Evolutionary conservation across 257 asterid species (phyloP), one percentile per base, ranked within the genome.

Genomic region (Sherardia arvensis): DNA sequence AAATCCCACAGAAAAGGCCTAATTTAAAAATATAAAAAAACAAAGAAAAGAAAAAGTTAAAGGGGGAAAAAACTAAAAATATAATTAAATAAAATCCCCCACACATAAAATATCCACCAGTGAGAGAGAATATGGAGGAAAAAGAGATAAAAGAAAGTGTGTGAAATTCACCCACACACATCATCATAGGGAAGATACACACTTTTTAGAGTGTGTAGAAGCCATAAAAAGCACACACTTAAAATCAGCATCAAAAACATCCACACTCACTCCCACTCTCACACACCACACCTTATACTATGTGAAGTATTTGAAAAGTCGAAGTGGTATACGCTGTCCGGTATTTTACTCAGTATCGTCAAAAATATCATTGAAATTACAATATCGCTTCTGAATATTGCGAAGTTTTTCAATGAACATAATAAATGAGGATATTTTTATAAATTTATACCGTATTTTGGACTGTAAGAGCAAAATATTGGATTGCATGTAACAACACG

Each of bases 151-250:
- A 17, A 18, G 59, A 22, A 11, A 26, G 40, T 40, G 33, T 57
- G 59, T 40, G 64, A 20, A 67, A 51, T 49, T 51, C 51, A 20
- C 47, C 47, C 68, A 49, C 68, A 47, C 59, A 45, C 58, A 23
- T 53, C 47, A 38, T 38, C 47, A 38, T 38, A 11, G 17, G 47
- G 47, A 38, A 36, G 17, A 36, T 36, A 38, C 66, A 38, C 66
- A 68, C 57, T 32, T 61, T 61, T 53, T 62, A 28, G n/a, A n/a
- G 58, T 38, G 64, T 26, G 58, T 36, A 15, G 59, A 53, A 47
- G 51, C 36, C 67, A 27, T 17, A 62, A 27, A 62, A 62, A 61
- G 43, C 67, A 62, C 67, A 62, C 67, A 27, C n/a, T 18, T 49
- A 49, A 23, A 62, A 62, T 17, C 49, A 7, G 4, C 23, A 30